Conservation (phyloP, 305 asterid species). For the Stenogyne calaminthoides region DNA sequence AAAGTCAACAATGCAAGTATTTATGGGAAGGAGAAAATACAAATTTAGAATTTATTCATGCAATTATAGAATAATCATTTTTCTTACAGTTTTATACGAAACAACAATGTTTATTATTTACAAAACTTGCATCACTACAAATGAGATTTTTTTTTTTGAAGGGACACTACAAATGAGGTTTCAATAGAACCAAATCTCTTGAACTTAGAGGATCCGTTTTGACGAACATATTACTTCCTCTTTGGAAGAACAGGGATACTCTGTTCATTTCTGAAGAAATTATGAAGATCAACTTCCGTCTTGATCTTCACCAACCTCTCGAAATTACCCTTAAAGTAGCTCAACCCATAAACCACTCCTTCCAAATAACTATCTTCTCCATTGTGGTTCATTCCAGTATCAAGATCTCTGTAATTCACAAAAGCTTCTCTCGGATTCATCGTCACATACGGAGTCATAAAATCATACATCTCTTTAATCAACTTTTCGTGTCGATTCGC, state of each 20-base stretch:
- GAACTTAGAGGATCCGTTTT: no score
- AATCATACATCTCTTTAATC: slow-evolving; percentile 30
- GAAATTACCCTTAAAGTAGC: slow-evolving; percentile 25
- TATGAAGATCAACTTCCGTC: slow-evolving; percentile 18
- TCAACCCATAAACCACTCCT: slow-evolving; percentile 34
- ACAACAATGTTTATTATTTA: no score
- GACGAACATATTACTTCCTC: neutral
- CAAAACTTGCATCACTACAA: no score
- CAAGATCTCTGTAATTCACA: slow-evolving; percentile 40
- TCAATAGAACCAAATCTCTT: no score
- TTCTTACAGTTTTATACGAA: no score
- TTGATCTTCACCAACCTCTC: slow-evolving; percentile 26
- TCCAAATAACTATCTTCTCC: slow-evolving; percentile 30
- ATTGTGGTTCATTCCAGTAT: slow-evolving; percentile 34
- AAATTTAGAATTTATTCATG: no score
- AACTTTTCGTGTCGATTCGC: slow-evolving; percentile 25
- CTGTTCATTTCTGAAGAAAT: slow-evolving; percentile 22
- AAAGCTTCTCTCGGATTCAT: slow-evolving; percentile 33
- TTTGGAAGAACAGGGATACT: slow-evolving; percentile 11
- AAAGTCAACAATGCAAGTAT: no score
- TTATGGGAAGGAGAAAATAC: no score
- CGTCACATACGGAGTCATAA: slow-evolving; percentile 35
- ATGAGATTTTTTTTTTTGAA: no score
- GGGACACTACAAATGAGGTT: no score
- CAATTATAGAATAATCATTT: no score